A percentile compares a stretch with the other conserved stretches of the same genome.
These are phyloP conservation scores for Pythium periplocum DNA, from an alignment of 352 stramenopile species.

Conservation along the genomic window DNA sequence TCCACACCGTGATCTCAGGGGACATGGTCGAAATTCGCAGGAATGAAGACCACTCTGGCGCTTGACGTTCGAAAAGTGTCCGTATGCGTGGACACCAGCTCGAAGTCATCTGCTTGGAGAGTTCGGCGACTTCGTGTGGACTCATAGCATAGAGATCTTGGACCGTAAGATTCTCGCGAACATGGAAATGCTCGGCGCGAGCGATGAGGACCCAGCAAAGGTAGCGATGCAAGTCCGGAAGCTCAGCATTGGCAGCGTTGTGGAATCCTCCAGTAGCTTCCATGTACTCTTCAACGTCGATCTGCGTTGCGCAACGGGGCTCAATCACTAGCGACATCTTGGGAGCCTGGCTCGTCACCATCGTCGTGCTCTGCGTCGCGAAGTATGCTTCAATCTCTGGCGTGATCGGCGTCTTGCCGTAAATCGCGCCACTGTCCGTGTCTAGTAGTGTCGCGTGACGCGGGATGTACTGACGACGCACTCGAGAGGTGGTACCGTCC, in stretches of 20 bases:
- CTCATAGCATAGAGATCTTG: conserved; percentile 46
- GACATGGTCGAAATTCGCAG: conserved; percentile 58
- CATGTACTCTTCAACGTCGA: too few relatives aligned
- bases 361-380: conserved; percentile 28
- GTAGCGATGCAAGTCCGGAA: conserved; percentile 40
- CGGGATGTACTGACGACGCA: conserved; percentile 53
- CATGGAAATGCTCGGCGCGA: conserved; percentile 36
- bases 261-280: too few relatives aligned
- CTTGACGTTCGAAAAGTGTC: conserved; percentile 28
- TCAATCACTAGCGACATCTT: conserved; percentile 61
- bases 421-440: conserved; percentile 66
- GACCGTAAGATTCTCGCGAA: conserved; percentile 18
- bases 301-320: conserved; percentile 24
- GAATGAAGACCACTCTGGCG: conserved; percentile 27
- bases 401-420: conserved; percentile 56
- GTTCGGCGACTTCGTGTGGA: conserved; percentile 32
- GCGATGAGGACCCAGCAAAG: conserved; percentile 59
- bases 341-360: conserved; percentile 34
- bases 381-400: conserved; percentile 37
- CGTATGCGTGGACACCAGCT: conserved; percentile 44
- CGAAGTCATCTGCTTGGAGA: conserved; percentile 43
- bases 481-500: conserved; percentile 53
- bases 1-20: conserved; percentile 38
- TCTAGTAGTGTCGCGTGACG: conserved; percentile 39
- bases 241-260: not conserved